Conservation (phyloP, 352 stramenopile species). For the Globisporangium mamillatum region DNA sequence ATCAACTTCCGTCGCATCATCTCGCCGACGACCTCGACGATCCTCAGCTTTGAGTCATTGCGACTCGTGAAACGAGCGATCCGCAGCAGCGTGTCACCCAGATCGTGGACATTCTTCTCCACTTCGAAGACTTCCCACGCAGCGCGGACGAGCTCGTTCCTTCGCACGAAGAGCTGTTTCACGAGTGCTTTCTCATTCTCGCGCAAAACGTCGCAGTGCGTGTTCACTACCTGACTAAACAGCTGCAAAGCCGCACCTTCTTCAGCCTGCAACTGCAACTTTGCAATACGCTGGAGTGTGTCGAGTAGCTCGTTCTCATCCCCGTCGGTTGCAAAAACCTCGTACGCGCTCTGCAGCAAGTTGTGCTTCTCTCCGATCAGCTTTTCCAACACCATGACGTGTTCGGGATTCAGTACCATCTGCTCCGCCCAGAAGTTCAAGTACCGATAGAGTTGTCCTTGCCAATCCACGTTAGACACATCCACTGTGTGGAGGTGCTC, state of each 20-base stretch:
- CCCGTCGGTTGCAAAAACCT: constrained; percentile 55
- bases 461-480: constrained; percentile 33
- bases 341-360: constrained; percentile 67
- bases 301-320: constrained; percentile 69
- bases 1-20: constrained; percentile 62
- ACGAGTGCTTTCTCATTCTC: constrained; percentile 32
- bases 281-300: constrained; percentile 66
- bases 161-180: constrained; percentile 45
- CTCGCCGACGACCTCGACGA: constrained; percentile 65
- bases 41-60: constrained; percentile 37
- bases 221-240: constrained; percentile 33
- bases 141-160: constrained; percentile 44
- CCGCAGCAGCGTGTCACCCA: constrained; percentile 47
- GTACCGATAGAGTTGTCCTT: constrained; percentile 42
- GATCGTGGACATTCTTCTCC: constrained; percentile 40
- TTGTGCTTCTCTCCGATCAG: constrained; percentile 57
- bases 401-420: constrained; percentile 26
- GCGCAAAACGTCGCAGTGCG: constrained; percentile 34
- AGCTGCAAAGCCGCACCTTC: constrained; percentile 36
- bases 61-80: constrained; percentile 53
- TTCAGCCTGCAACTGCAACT: constrained; percentile 47
- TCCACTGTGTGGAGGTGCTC: neutral
- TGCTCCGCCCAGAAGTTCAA: constrained; percentile 44
- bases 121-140: constrained; percentile 52
- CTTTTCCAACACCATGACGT: constrained; percentile 36